Base-by-base conservation (phyloP, 352 stramenopile species). In the Aphanomyces astaci region DNA sequence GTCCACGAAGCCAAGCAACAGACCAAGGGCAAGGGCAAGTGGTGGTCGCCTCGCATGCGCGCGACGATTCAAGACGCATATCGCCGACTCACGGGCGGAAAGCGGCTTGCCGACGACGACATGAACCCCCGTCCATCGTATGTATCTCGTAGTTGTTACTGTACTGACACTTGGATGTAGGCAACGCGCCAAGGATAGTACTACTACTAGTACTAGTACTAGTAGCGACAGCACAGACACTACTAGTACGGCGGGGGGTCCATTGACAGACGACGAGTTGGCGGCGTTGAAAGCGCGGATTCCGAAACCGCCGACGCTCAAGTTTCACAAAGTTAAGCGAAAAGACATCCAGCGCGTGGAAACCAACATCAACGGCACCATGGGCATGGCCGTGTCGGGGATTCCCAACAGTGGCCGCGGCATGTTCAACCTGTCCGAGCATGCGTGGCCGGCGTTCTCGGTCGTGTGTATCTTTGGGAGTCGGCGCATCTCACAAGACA, bases 401-500 rank as follows among this genome's bases (percentile, higher is more conserved):
- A 94, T 94, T 55, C 86, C 86, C 15, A 87, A 94, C 65, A 79
- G 84, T 52, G 85, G 85, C 32, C 82, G 83, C 53, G 86, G 86
- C 2, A 75, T 94, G 25, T 94, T 94, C 71, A 94, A 94, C 60
- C 74, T 94, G 25, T 92, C 82, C 3, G 53, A 76, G 19, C 86
- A 94, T 55, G 1, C 81, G 40, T 94, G 86, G 86, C 86, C 86
- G 25, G 86, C 86, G 4, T 94, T 94, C 70, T 94, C 86, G 2
- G 84, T 94, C 55, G 86, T 94, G 48, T 94, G 86, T 72, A 94
- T 94, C 56, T 94, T 94, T 70, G 86, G 86, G 45, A 82, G 91
- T 24, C 82, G 86, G 9, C 84, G 86, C 49, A 92, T 94, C 73
- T 91, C 81, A 13, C 88, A 92, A 66, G 86, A 92, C 71, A 84